phyloP scores from a whole-genome alignment of 768 basidiomycete species.

The Tylopilus vinaceipallidus region DNA sequence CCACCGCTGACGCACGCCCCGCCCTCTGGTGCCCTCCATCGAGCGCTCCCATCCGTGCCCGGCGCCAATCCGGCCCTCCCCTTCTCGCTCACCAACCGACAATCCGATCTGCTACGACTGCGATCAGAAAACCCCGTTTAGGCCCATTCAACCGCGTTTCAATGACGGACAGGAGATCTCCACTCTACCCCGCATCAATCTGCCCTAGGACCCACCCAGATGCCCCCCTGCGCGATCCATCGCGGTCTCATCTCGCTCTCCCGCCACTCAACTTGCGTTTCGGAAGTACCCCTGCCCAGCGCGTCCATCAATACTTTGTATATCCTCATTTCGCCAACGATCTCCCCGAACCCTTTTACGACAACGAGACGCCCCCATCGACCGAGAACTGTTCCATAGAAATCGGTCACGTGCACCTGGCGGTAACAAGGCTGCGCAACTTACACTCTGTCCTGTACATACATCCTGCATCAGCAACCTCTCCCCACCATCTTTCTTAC shows the following conservation, averaged over 20 bases:
- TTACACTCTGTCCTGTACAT: background rate
- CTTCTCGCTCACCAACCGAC: too few species aligned
- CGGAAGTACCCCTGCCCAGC: background rate
- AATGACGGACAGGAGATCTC: constrained; percentile 18
- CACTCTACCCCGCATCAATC: constrained; percentile 17
- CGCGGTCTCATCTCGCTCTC: constrained; percentile 12
- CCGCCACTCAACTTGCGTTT: constrained; percentile 1
- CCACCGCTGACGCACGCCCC: background rate
- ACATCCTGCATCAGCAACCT: background rate
- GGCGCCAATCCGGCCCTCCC: too few species aligned
- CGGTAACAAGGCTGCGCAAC: background rate
- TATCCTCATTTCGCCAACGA: background rate
- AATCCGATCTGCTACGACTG: constrained; percentile 21
- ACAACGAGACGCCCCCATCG: constrained; percentile 15
- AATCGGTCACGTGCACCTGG: constrained; percentile 4
- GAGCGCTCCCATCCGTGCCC: too few species aligned
- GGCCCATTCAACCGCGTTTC: background rate
- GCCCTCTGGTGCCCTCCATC: constrained; percentile 1
- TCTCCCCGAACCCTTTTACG: constrained; percentile 9
- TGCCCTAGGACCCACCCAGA: background rate
- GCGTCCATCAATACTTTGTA: background rate
- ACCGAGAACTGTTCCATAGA: background rate
- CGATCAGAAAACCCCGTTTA: constrained; percentile 14
- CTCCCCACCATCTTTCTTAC: background rate
- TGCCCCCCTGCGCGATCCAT: constrained; percentile 21